A percentile compares a stretch with the other conserved stretches of the same genome.
Conservation (phyloP, 1,284 basidiomycete genomes). For the Ceratobasidium sp. region DNA sequence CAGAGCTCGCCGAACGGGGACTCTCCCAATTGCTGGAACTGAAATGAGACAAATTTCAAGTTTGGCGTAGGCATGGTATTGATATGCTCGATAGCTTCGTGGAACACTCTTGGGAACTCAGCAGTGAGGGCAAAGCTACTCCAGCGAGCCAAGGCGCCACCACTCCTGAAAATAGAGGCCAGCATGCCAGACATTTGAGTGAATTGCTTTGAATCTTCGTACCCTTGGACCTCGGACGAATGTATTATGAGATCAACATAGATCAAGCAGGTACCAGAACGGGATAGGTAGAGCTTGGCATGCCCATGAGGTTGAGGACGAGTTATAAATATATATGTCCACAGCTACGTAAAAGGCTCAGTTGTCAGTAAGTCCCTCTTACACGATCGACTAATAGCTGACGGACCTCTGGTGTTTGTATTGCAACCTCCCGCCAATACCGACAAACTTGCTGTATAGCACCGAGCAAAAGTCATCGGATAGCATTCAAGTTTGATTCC, state of each 20-base stretch:
- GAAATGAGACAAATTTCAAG: background rate
- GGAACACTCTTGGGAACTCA: background rate
- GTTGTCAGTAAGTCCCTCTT: background rate
- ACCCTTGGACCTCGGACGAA: background rate
- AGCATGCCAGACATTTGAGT: background rate
- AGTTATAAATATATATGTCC: background rate
- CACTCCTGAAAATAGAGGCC: background rate
- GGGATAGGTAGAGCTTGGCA: background rate
- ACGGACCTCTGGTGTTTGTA: background rate
- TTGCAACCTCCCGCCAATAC: background rate
- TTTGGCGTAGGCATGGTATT: background rate
- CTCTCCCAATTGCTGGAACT: no score
- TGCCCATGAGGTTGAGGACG: background rate
- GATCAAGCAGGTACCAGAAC: background rate
- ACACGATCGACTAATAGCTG: background rate
- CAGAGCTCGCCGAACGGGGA: background rate
- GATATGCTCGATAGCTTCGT: background rate
- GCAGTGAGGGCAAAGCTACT: background rate
- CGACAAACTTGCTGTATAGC: background rate
- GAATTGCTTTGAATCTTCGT: background rate
- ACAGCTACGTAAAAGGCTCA: background rate
- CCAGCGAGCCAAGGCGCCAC: background rate
- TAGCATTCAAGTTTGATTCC: background rate
- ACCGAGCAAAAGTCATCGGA: background rate
- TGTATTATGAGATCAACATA: background rate